Percentiles rank a stretch among this genome's conserved stretches.
Evolutionary conservation across 495 filamentous ascomycete genomes (phyloP).

Genomic region (Daldinia caldariorum): DNA sequence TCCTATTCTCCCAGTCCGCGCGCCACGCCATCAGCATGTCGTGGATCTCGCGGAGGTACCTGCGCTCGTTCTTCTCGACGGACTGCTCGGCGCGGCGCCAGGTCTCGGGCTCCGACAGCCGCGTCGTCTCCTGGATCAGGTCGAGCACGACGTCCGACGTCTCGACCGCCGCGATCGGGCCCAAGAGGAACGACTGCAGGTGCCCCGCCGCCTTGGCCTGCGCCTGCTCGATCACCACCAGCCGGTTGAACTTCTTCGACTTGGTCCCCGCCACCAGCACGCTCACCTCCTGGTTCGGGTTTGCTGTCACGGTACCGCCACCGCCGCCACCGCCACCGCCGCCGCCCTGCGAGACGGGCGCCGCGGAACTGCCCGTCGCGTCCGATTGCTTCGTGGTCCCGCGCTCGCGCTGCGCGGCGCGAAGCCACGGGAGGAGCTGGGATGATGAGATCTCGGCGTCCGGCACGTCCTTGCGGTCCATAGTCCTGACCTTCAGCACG

Average conservation of each 20-base stretch:
- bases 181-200: constrained; percentile 71
- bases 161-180: constrained; percentile 88
- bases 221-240: constrained; percentile 84
- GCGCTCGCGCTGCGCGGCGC: constrained; percentile 82
- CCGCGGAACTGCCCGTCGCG: constrained; percentile 47
- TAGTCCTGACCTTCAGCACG: constrained; percentile 76
- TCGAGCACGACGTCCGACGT: constrained; percentile 87
- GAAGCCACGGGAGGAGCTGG: constrained; percentile 83
- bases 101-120: constrained; percentile 81
- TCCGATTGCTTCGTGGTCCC: constrained; percentile 52
- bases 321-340: neutral
- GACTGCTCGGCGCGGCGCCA: constrained; percentile 86
- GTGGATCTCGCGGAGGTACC: constrained; percentile 88
- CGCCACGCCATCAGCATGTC: constrained; percentile 72
- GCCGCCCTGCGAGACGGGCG: constrained; percentile 55
- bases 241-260: constrained; percentile 89
- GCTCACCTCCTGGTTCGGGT: constrained; percentile 77
- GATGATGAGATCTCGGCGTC: constrained; percentile 80
- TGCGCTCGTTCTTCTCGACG: constrained; percentile 78
- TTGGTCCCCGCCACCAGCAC: constrained; percentile 82
- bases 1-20: constrained; percentile 64
- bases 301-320: constrained; percentile 42
- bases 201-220: constrained; percentile 69
- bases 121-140: constrained; percentile 76
- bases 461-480: constrained; percentile 72